phyloP scores from a whole-genome alignment of 75 land plant species.

The Selaginella tamariscina region DNA sequence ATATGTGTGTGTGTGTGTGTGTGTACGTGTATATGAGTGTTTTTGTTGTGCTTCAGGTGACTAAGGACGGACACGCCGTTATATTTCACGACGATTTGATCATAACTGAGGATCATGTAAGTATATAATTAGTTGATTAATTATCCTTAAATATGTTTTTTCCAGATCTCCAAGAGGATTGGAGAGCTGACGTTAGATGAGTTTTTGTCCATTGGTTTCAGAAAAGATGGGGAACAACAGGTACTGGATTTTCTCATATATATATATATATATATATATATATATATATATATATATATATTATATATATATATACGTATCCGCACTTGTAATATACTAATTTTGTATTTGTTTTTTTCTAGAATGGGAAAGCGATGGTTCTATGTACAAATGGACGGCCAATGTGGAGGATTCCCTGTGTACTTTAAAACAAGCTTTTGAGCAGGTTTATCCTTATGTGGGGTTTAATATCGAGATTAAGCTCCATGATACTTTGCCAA shows the following conservation, averaged over 20 bases:
- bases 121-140: background rate
- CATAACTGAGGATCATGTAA: conserved; percentile 4
- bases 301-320: too few relatives aligned
- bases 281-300: too few relatives aligned
- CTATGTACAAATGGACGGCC: conserved; percentile 54
- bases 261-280: too few relatives aligned
- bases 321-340: background rate
- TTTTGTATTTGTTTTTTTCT: background rate
- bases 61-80: conserved; percentile 3
- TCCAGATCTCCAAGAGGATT: conserved; percentile 26
- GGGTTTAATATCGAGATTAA: conserved; percentile 90
- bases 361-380: conserved; percentile 47
- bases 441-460: conserved; percentile 42
- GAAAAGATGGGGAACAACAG: conserved; percentile 22
- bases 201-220: conserved; percentile 51
- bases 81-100: conserved; percentile 9
- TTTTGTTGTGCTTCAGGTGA: background rate
- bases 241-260: background rate
- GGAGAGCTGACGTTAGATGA: conserved; percentile 52
- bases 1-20: too few relatives aligned
- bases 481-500: conserved; percentile 48
- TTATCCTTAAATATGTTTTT: conserved; percentile 3
- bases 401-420: conserved; percentile 62
- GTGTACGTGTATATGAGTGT: too few relatives aligned
- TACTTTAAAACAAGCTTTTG: conserved; percentile 61